These are phyloP conservation scores for Curvularia hawaiiensis DNA, from an alignment of 2,329 filamentous ascomycete genomes.

Conservation along the genomic window DNA sequence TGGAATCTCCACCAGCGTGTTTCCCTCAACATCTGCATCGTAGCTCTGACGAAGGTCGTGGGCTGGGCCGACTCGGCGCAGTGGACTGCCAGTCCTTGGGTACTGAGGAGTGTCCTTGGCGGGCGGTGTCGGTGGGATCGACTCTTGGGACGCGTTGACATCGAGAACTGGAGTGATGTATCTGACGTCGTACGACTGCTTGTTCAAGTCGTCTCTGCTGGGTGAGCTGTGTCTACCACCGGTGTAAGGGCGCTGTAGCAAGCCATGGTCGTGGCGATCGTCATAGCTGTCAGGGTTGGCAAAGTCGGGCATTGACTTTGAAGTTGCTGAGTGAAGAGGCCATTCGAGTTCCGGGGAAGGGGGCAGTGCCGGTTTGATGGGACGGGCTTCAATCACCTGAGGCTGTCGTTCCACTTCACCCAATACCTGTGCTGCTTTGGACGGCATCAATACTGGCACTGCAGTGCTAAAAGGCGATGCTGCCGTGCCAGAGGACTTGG, in stretches of 20 bases:
- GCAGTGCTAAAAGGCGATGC: background rate
- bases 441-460: conserved; percentile 22
- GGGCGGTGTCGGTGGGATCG: conserved; percentile 49
- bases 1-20: conserved; percentile 20
- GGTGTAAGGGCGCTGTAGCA: conserved; percentile 5
- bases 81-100: conserved; percentile 20
- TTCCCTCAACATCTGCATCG: conserved; percentile 11
- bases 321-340: conserved; percentile 29
- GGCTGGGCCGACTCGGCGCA: conserved; percentile 23
- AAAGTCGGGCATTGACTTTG: conserved; percentile 30
- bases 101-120: conserved; percentile 50
- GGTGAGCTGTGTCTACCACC: conserved; percentile 14
- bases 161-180: background rate
- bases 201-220: conserved; percentile 9
- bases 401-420: conserved; percentile 32
- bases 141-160: conserved; percentile 3
- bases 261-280: conserved; percentile 9
- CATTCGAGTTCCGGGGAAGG: conserved; percentile 19
- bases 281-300: conserved; percentile 19
- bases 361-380: conserved; percentile 21
- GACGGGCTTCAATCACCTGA: conserved; percentile 18
- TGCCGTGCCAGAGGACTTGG: conserved; percentile 15
- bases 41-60: conserved; percentile 25
- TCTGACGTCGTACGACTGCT: conserved; percentile 1
- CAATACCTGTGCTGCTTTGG: conserved; percentile 43